Conservation (phyloP, 2,329 filamentous ascomycete genomes). For the Ploettnerulaceae sp. region DNA sequence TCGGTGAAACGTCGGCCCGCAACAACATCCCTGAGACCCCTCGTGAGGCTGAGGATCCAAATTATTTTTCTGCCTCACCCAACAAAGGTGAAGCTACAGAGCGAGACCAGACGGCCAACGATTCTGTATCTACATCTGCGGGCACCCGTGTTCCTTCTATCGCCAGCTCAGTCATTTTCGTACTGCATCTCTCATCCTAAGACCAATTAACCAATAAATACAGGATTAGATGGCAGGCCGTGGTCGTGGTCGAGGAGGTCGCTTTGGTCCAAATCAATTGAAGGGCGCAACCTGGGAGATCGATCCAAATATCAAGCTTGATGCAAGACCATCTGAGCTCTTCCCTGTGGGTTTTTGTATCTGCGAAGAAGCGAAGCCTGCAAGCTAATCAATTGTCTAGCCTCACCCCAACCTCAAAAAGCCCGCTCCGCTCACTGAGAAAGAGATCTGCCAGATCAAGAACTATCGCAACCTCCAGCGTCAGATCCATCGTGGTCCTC, state of each 20-base stretch:
- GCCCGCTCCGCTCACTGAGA: constrained; percentile 37
- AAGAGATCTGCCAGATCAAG: constrained; percentile 45
- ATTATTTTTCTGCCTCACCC: too few species aligned
- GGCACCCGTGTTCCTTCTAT: too few species aligned
- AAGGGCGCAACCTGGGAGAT: constrained; percentile 33
- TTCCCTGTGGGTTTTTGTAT: constrained; percentile 39
- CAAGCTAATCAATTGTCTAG: constrained; percentile 13
- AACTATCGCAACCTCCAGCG: constrained; percentile 48
- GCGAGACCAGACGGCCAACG: neutral
- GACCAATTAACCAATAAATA: too few species aligned
- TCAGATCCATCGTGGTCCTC: constrained; percentile 53
- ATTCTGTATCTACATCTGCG: too few species aligned
- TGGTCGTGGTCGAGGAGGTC: constrained; percentile 26
- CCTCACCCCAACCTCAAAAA: constrained; percentile 34
- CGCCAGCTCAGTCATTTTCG: too few species aligned
- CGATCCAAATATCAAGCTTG: constrained; percentile 30
- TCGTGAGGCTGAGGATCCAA: too few species aligned
- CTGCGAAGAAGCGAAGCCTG: neutral
- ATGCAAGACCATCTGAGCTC: constrained; percentile 40
- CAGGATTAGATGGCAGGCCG: constrained; percentile 29
- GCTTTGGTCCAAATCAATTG: constrained; percentile 21
- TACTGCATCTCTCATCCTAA: too few species aligned
- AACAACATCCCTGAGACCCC: too few species aligned
- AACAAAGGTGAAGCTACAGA: neutral
- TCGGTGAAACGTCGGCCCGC: too few species aligned